phyloP scores from a whole-genome alignment of 495 filamentous ascomycete genomes.

The Penicillium alfredii region DNA sequence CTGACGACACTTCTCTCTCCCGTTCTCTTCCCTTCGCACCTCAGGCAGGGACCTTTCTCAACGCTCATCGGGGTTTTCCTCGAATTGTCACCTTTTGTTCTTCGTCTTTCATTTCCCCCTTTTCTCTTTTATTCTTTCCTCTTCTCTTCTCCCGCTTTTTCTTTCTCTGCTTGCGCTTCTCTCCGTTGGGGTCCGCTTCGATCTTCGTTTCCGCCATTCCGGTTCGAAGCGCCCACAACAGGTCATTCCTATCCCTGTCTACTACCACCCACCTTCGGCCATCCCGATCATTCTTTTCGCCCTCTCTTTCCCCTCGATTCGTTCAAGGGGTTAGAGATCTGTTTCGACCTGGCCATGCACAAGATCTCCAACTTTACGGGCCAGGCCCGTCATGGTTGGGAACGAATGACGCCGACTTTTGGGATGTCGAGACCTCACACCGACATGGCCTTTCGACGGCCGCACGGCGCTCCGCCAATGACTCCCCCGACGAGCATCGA shows the following conservation, averaged over 20 bases:
- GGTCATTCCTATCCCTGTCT: slow-evolving; percentile 42
- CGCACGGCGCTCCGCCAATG: slow-evolving; percentile 58
- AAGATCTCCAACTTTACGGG: slow-evolving; percentile 83
- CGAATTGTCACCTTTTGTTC: slow-evolving; percentile 3
- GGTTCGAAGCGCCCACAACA: slow-evolving; percentile 31
- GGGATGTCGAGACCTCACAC: slow-evolving; percentile 71
- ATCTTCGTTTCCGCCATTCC: slow-evolving; percentile 33
- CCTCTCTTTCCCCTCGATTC: slow-evolving; percentile 37
- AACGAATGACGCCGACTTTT: slow-evolving; percentile 81
- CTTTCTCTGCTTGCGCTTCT: slow-evolving; percentile 10
- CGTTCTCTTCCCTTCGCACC: neutral
- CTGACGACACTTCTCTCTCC: slow-evolving; percentile 5
- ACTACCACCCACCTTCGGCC: slow-evolving; percentile 21
- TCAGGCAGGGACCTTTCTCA: neutral
- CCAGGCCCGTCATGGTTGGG: slow-evolving; percentile 82
- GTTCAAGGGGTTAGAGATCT: slow-evolving; percentile 38
- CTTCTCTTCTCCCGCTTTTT: slow-evolving; percentile 6
- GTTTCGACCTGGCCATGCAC: slow-evolving; percentile 59
- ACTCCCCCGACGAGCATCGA: slow-evolving; percentile 60
- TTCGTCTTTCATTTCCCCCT: slow-evolving; percentile 2
- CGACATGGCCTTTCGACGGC: slow-evolving; percentile 71
- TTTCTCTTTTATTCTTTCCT: slow-evolving; percentile 8
- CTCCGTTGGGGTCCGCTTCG: no score
- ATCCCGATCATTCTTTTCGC: slow-evolving; percentile 16
- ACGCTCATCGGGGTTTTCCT: no score